Percentiles rank a stretch among this genome's conserved stretches.
These are phyloP conservation scores for Penicillium sp. DNA, from an alignment of 2,329 filamentous ascomycete genomes.

Conservation along the genomic window DNA sequence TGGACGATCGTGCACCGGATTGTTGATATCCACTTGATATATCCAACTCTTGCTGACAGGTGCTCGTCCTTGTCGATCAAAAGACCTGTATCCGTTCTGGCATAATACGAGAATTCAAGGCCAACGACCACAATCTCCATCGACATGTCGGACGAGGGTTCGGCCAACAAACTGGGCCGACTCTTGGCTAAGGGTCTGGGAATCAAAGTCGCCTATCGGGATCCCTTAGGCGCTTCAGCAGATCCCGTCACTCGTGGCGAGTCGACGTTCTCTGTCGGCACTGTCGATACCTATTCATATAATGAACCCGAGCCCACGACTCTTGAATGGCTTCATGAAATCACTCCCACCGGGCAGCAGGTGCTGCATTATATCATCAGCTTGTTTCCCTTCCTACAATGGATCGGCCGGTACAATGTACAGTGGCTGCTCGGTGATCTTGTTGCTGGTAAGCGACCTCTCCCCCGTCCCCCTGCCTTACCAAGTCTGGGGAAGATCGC, in stretches of 20 bases:
- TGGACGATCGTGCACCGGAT: no score
- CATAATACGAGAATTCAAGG: no score
- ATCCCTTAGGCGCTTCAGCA: constrained; percentile 46
- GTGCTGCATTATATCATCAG: constrained; percentile 57
- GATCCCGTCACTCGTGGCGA: constrained; percentile 69
- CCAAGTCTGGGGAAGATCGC: no score
- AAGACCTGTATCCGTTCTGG: neutral
- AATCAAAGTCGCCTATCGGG: constrained; percentile 69
- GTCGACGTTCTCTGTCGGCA: constrained; percentile 68
- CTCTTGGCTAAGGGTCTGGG: constrained; percentile 70
- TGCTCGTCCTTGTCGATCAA: no score
- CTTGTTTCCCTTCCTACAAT: constrained; percentile 82
- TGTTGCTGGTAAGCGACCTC: constrained; percentile 63
- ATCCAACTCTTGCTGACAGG: no score
- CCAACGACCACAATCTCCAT: neutral
- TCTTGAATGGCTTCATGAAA: constrained; percentile 62
- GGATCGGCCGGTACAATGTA: constrained; percentile 82
- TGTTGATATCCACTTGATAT: no score
- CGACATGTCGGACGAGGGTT: constrained; percentile 29
- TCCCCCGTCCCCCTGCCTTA: no score
- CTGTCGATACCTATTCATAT: constrained; percentile 72
- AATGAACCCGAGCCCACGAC: constrained; percentile 75
- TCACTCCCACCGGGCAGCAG: constrained; percentile 55
- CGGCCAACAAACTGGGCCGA: constrained; percentile 58
- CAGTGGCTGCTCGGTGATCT: constrained; percentile 87